phyloP scores from a whole-genome alignment of 768 basidiomycete genomes.

The Amanita muscaria region DNA sequence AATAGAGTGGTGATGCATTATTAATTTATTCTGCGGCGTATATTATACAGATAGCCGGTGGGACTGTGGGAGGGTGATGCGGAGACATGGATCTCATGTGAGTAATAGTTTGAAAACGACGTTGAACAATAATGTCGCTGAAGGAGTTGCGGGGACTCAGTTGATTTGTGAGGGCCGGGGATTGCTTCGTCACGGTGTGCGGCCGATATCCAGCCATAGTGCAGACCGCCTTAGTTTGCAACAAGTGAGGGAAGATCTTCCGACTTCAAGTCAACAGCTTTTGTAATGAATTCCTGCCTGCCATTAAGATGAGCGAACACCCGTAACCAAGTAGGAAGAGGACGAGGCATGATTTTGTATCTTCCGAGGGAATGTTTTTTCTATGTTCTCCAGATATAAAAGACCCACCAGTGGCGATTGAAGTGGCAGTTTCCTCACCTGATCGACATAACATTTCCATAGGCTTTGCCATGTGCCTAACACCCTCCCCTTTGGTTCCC shows the following conservation, averaged over 20 bases:
- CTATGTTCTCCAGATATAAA: too few relatives aligned
- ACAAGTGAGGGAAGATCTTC: slow-evolving; percentile 28
- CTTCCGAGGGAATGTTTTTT: slow-evolving; percentile 73
- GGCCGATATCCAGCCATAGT: slow-evolving; percentile 94
- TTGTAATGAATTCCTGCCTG: slow-evolving; percentile 70
- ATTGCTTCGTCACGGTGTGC: slow-evolving; percentile 87
- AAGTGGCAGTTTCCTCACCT: too few relatives aligned
- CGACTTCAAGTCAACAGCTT: slow-evolving; percentile 72
- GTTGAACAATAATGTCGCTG: neutral
- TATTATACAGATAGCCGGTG: slow-evolving; percentile 9
- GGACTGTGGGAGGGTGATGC: neutral
- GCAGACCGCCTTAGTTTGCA: slow-evolving; percentile 63
- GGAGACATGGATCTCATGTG: slow-evolving; percentile 40
- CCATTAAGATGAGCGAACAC: neutral
- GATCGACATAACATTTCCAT: too few relatives aligned
- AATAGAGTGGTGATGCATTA: neutral
- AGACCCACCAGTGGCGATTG: too few relatives aligned
- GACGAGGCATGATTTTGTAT: slow-evolving; percentile 67
- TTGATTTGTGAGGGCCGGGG: slow-evolving; percentile 94
- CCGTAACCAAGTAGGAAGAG: neutral
- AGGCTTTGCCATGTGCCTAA: too few relatives aligned
- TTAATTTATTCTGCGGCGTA: neutral
- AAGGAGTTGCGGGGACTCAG: slow-evolving; percentile 37
- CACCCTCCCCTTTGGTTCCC: too few relatives aligned
- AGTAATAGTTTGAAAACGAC: slow-evolving; percentile 65